These are phyloP conservation scores for Mycena latifolia DNA, from an alignment of 768 basidiomycete species.

Conservation along the genomic window DNA sequence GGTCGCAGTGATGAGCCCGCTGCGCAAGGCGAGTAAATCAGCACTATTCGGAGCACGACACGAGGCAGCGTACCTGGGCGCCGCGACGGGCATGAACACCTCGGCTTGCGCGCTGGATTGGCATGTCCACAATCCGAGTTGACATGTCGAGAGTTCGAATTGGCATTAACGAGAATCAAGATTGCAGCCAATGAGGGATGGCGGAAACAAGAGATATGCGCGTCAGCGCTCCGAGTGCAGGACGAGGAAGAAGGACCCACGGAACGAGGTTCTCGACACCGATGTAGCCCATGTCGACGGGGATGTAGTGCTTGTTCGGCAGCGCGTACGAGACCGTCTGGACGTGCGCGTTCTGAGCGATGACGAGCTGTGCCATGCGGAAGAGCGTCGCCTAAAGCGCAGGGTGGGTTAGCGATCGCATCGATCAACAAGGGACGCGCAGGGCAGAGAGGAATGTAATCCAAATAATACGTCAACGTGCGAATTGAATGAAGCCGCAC, in stretches of 20 bases:
- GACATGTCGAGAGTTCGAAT: too few species aligned
- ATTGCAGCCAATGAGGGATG: too few species aligned
- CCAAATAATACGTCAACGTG: too few species aligned
- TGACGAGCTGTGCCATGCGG: constrained; percentile 85
- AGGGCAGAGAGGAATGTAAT: too few species aligned
- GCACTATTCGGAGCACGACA: constrained; percentile 37
- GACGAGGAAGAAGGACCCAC: constrained; percentile 48
- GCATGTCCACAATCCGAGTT: too few species aligned
- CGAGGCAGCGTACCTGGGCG: constrained; percentile 75
- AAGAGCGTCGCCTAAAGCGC: constrained; percentile 90
- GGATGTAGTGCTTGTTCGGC: constrained; percentile 96
- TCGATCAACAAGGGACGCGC: too few species aligned
- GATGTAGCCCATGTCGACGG: constrained; percentile 84
- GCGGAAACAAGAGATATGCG: too few species aligned
- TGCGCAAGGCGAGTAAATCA: constrained; percentile 15
- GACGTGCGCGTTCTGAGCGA: constrained; percentile 74
- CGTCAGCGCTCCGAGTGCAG: too few species aligned
- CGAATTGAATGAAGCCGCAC: too few species aligned
- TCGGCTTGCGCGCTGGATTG: constrained; percentile 75
- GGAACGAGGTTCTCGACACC: constrained; percentile 78
- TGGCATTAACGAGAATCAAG: too few species aligned
- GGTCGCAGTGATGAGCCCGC: constrained; percentile 34
- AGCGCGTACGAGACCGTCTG: constrained; percentile 76
- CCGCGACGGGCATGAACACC: constrained; percentile 87
- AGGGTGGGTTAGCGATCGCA: too few species aligned